Base-by-base conservation (phyloP, 768 basidiomycete species). In the Boletellus sp. region DNA sequence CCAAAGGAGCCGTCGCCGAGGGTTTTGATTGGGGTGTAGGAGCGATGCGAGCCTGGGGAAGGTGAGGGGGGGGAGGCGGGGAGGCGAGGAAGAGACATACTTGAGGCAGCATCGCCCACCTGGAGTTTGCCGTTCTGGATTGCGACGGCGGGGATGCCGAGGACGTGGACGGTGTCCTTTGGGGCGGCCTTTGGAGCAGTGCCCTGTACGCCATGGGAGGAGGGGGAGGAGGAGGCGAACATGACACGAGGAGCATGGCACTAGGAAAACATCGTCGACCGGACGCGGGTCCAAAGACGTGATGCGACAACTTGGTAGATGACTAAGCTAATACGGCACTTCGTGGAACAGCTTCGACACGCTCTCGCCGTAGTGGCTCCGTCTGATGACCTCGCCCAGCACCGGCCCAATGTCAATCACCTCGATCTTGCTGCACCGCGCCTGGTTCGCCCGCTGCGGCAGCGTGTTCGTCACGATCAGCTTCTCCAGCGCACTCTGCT, bases 1-100 rank as follows among this genome's bases (percentile, higher is more conserved):
- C 96, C 96, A 65, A 99, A 98, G 6, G 95, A 97, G 48, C 96
- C 96, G 68, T 97, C 95, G 36, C 96, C 96, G 68, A 99, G 82
- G 54, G 90, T 87, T 75, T 98, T 98, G 77, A 98, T 81, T 42
- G 91, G 87, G 24, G 94, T 94, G 69, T 94, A 99, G 17, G 87
- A 86, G 61, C 94, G 85, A 50, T 81, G 83, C 16, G 90, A 93
- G 61, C 77, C 93, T 95, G 62, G 15, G 58, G 42, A 39, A 35
- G 53, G 58, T 54, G 39, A 24, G 34, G 34, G 12, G 43, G 9
- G n/a, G 34, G 1, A 40, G 51, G n/a, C n/a, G 44, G 22, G 42
- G 28, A 28, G 28, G 45, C 47, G 36, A 26, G 49, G 47, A 47
- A 47, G 39, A 46, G 20, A 83, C 86, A 52, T 54, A 90, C 89